Evolutionary conservation across 345 rosid species (phyloP).

Genomic region (Lagerstroemia speciosa): DNA sequence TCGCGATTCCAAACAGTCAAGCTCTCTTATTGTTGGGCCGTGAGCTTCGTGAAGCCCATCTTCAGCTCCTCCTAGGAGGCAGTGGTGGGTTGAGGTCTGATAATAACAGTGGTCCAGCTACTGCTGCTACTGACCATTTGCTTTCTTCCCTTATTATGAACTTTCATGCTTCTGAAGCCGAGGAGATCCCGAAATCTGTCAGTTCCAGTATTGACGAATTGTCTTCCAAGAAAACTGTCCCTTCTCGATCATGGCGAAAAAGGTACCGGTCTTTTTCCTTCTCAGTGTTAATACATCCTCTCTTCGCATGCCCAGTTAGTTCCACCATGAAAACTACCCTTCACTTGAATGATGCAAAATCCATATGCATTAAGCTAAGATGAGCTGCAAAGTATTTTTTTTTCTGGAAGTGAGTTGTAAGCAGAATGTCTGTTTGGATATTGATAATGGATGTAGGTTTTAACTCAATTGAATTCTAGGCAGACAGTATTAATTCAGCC

Average conservation of each 20-base stretch:
- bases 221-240: neutral
- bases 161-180: conserved; percentile 27
- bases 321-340: neutral
- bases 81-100: conserved; percentile 36
- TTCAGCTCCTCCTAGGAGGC: conserved; percentile 52
- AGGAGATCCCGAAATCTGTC: neutral
- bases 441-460: neutral
- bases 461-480: neutral
- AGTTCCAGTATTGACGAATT: neutral
- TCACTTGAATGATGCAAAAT: neutral
- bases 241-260: neutral
- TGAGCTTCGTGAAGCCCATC: conserved; percentile 59
- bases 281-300: neutral
- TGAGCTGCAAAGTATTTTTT: neutral
- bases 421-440: neutral
- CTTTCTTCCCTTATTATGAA: conserved; percentile 51
- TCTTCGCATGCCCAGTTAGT: neutral
- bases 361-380: neutral
- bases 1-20: conserved; percentile 40
- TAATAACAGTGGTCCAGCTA: conserved; percentile 14
- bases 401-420: neutral
- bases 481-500: no score
- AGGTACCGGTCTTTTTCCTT: neutral
- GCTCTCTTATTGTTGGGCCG: conserved; percentile 45
- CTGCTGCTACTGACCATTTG: conserved; percentile 41